phyloP scores from a whole-genome alignment of 2,329 filamentous ascomycete genomes.

The Tolypocladium ovalisporum region DNA sequence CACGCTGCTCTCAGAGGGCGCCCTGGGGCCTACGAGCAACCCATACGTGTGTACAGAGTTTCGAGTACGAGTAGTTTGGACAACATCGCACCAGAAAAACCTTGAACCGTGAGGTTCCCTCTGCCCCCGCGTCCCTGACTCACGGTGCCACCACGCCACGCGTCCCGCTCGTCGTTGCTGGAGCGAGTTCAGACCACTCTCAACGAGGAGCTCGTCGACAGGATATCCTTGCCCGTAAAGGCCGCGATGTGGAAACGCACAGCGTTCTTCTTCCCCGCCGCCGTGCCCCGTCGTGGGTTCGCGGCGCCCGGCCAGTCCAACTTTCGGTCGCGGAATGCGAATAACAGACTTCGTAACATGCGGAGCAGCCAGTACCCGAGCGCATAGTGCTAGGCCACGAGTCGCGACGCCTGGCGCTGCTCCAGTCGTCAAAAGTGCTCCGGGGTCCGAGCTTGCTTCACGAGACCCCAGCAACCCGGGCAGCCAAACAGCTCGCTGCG shows the following conservation, averaged over 20 bases:
- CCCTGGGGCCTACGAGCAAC: too few relatives aligned
- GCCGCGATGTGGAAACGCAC: background rate
- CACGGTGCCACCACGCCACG: background rate
- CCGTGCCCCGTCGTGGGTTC: background rate
- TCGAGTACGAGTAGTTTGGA: too few relatives aligned
- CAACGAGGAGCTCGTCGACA: background rate
- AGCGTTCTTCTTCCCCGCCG: background rate
- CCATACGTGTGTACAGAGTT: background rate
- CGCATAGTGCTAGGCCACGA: background rate
- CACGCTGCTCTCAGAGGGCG: too few relatives aligned
- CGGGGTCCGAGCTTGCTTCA: background rate
- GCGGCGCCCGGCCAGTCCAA: background rate
- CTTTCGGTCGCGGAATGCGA: background rate
- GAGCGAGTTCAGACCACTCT: background rate
- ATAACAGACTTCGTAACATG: background rate
- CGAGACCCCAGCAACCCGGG: background rate
- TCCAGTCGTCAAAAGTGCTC: background rate
- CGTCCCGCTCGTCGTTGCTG: background rate
- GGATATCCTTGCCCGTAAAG: background rate
- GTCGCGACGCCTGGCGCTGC: background rate
- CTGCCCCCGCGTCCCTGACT: background rate
- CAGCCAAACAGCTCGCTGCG: background rate
- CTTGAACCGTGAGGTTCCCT: background rate
- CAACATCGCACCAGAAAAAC: background rate
- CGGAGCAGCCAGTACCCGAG: background rate